Base-by-base conservation (phyloP, 495 filamentous ascomycete genomes). In the Chaetomium fimeti region DNA sequence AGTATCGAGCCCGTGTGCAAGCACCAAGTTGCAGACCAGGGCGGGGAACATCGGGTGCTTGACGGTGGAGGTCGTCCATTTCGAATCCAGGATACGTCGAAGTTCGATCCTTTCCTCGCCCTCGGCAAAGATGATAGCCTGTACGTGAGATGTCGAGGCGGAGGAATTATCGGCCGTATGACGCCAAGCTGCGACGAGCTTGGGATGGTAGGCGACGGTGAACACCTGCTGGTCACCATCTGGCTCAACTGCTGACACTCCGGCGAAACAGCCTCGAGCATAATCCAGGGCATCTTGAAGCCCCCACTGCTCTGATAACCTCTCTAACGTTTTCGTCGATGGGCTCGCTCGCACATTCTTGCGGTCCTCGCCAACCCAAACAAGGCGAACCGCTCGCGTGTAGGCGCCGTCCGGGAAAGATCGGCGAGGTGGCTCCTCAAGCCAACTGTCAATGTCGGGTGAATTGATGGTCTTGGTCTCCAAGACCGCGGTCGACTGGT, bases 1-100 rank as follows among this genome's bases (percentile, higher is more conserved):
- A 18, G 15, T 57, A 57, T 75, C 66, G 5, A 75, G 61, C 25
- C 69, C 64, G 20, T 65, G 66, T 49, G 65, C 65, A 8, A 75
- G 66, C 59, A 71, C 60, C 32, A 75, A 36, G 27, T 61, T 63
- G 51, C 65, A 71, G 0, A 74, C 15, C 5, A 74, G 48, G 32
- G 69, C 68, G 0, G 73, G 73, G 27, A 75, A 75, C 69, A 74
- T 74, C 58, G 71, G 24, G 43, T 71, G 63, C 6, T 28, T 36
- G 13, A 59, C 38, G 5, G 65, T 60, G 3, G 52, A 5, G 0
- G 56, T 16, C 13, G 47, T 45, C 73, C 73, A 75, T 20, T 53
- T 18, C 6, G 67, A 68, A 20, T 42, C n/a, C 15, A 74, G 66
- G 8, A 66, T 60, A 13, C 62, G 64, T 11, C 47, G 60, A 0